phyloP scores from a whole-genome alignment of 805 yeast genomes.

The Cyberlindnera subsufficiens region DNA sequence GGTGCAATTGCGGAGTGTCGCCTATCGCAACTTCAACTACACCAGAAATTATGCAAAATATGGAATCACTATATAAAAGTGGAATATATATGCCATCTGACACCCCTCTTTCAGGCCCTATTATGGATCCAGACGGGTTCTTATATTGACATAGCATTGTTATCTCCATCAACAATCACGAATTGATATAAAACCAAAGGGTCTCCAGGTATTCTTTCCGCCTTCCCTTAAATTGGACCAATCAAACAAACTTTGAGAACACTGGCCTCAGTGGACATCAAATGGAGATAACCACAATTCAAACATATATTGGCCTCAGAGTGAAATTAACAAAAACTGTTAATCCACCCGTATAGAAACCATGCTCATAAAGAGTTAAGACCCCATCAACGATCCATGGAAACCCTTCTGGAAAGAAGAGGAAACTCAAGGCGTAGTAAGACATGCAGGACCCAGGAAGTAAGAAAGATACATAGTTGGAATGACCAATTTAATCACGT shows the following conservation, averaged over 20 bases:
- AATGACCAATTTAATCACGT: slow-evolving; percentile 3
- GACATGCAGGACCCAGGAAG: no score
- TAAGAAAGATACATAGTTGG: no score
- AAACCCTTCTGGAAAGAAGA: no score
- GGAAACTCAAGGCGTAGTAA: no score
- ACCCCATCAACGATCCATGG: no score
- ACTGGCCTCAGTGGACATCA: not conserved
- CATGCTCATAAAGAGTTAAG: no score
- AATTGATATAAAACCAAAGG: slow-evolving; percentile 12
- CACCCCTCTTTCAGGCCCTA: slow-evolving; percentile 25
- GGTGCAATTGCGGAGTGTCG: no score
- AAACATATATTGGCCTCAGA: not conserved
- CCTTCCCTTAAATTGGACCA: no score
- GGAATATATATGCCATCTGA: slow-evolving; percentile 24
- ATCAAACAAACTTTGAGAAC: not conserved
- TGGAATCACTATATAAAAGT: not conserved
- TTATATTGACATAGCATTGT: slow-evolving; percentile 11
- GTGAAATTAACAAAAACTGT: not conserved
- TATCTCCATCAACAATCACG: slow-evolving; percentile 19
- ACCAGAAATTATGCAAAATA: no score
- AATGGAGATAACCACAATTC: not conserved
- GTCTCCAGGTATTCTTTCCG: not conserved
- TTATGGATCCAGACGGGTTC: slow-evolving; percentile 23
- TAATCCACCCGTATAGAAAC: not conserved
- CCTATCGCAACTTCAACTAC: no score